phyloP scores from a whole-genome alignment of 345 rosid genomes.

The Excoecaria agallocha region DNA sequence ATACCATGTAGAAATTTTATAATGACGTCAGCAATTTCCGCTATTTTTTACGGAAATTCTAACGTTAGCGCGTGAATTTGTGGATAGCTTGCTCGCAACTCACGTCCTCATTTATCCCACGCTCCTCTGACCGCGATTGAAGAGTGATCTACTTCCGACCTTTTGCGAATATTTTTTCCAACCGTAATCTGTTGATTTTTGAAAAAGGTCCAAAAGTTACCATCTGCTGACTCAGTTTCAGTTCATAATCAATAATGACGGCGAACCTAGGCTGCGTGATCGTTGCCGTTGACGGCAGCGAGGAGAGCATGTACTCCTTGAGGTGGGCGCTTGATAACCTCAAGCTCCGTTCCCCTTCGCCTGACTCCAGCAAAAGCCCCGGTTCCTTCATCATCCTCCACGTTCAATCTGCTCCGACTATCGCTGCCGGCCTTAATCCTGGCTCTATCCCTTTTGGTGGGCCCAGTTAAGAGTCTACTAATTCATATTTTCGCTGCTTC shows the following conservation, averaged over 20 bases:
- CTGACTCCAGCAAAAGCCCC: slow-evolving; percentile 37
- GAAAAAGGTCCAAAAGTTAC: not conserved
- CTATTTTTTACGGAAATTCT: too few relatives aligned
- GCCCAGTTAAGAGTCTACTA: slow-evolving; percentile 50
- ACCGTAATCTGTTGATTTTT: not conserved
- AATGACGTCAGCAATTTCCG: too few relatives aligned
- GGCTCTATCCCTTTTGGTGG: slow-evolving; percentile 93
- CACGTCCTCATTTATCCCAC: not conserved
- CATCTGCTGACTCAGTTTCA: not conserved
- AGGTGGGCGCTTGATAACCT: slow-evolving; percentile 76
- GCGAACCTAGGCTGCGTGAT: slow-evolving; percentile 62
- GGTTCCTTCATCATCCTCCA: slow-evolving; percentile 66
- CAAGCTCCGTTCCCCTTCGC: slow-evolving; percentile 57
- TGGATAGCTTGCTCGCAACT: not conserved
- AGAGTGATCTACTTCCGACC: not conserved
- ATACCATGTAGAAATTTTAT: too few relatives aligned
- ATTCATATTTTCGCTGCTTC: not conserved
- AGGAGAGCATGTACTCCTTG: slow-evolving; percentile 86
- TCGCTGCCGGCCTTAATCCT: slow-evolving; percentile 67
- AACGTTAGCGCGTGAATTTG: not conserved
- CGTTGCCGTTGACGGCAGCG: slow-evolving; percentile 83
- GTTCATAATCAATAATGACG: slow-evolving; percentile 26
- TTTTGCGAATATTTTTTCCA: too few relatives aligned
- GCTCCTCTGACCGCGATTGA: not conserved
- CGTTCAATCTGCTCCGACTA: slow-evolving; percentile 78